Evolutionary conservation across 495 filamentous ascomycete genomes (phyloP).

Genomic region (Neurospora sp.): DNA sequence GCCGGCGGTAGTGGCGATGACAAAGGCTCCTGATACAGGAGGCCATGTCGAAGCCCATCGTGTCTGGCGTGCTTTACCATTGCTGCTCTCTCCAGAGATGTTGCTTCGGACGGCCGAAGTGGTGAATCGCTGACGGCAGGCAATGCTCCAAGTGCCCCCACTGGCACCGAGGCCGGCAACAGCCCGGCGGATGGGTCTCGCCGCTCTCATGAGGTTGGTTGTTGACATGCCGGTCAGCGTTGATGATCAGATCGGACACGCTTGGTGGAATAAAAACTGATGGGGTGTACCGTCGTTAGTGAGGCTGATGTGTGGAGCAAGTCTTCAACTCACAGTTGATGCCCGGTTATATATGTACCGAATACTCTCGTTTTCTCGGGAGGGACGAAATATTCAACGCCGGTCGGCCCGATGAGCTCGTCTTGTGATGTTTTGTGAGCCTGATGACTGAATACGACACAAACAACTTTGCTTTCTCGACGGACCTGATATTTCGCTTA

Average conservation of each 20-base stretch:
- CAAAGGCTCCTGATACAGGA: constrained; percentile 22
- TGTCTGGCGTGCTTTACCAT: not conserved
- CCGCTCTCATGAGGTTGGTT: constrained; percentile 18
- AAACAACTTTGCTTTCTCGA: not conserved
- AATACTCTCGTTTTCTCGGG: not conserved
- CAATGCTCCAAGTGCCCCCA: not conserved
- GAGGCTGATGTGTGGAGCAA: not conserved
- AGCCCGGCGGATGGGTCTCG: constrained; percentile 19
- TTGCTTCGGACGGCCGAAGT: constrained; percentile 14
- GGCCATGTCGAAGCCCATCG: constrained; percentile 19
- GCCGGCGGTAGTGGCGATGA: constrained; percentile 30
- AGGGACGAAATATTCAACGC: not conserved
- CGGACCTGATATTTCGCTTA: not conserved
- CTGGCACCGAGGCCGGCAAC: constrained; percentile 3
- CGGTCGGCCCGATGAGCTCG: not conserved
- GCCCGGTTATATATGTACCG: not conserved
- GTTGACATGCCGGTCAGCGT: constrained; percentile 23
- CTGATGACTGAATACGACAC: not conserved
- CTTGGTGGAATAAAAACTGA: not conserved
- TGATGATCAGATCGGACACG: not conserved
- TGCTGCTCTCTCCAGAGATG: constrained; percentile 1
- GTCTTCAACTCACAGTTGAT: not conserved
- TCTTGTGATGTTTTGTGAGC: not conserved
- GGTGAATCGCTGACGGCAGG: constrained; percentile 13
- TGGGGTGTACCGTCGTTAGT: not conserved